phyloP scores from a whole-genome alignment of 129 eudicot genomes.

The Lonicera japonica region DNA sequence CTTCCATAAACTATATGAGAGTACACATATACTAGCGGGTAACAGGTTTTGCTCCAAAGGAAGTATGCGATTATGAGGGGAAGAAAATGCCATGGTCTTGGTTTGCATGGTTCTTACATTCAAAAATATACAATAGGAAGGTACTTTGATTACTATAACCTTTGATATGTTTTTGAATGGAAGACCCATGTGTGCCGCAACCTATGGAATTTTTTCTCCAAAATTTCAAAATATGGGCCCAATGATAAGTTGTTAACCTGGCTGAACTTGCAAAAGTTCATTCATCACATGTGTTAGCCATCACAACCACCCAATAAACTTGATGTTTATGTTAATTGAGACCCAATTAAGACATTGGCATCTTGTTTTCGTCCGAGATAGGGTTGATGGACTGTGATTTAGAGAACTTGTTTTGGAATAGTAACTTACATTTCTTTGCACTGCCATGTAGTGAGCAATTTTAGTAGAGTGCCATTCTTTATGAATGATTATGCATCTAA shows the following conservation, averaged over 20 bases:
- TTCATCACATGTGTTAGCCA: background rate
- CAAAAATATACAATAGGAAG: conserved; percentile 11
- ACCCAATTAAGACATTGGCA: background rate
- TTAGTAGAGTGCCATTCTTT: too few species aligned
- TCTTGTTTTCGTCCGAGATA: background rate
- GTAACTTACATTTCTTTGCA: background rate
- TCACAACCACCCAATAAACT: background rate
- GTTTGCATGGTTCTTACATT: conserved; percentile 19
- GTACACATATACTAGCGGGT: background rate
- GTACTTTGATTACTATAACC: background rate
- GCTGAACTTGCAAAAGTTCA: background rate
- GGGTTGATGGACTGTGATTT: background rate
- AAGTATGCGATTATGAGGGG: background rate
- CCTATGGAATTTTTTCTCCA: conserved; percentile 6
- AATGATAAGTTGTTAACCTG: background rate
- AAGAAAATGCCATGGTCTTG: conserved; percentile 6
- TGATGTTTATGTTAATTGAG: background rate
- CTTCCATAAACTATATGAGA: background rate
- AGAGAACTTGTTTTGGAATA: too few species aligned
- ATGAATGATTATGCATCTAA: background rate
- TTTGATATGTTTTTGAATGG: conserved; percentile 21
- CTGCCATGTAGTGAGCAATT: background rate
- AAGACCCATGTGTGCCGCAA: conserved; percentile 16
- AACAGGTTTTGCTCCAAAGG: background rate
- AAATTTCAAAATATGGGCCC: background rate